phyloP scores from a whole-genome alignment of 768 basidiomycete genomes.

The Boletus pseudo-olivaceus region DNA sequence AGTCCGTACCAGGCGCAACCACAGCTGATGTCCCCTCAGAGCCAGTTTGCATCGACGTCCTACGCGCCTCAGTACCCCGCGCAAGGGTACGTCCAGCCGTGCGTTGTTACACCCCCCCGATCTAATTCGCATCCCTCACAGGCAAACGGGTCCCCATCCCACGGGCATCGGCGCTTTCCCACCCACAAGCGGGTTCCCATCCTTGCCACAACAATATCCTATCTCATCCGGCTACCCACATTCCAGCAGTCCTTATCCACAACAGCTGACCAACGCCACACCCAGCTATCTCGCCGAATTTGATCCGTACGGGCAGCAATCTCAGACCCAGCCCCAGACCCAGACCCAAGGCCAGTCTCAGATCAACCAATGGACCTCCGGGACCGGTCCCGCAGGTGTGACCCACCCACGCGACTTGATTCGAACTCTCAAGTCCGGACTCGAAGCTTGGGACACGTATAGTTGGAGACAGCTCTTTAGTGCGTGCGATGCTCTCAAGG shows the following conservation, averaged over 20 bases:
- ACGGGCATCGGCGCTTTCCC: slow-evolving; percentile 39
- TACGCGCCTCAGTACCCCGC: slow-evolving; percentile 24
- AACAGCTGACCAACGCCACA: slow-evolving; percentile 12
- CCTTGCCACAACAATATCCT: slow-evolving; percentile 40
- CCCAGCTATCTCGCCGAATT: slow-evolving; percentile 37
- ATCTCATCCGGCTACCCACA: slow-evolving; percentile 22
- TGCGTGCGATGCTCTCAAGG: slow-evolving; percentile 61
- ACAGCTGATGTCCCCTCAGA: slow-evolving; percentile 19
- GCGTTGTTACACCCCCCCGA: not conserved
- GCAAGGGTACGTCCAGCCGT: slow-evolving; percentile 15
- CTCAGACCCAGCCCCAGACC: not conserved
- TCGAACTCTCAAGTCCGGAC: slow-evolving; percentile 57
- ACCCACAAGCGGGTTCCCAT: slow-evolving; percentile 50
- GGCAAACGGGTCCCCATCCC: slow-evolving; percentile 31
- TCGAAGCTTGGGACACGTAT: slow-evolving; percentile 68
- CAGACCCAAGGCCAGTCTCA: not conserved
- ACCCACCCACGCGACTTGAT: slow-evolving; percentile 69
- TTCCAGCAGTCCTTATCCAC: slow-evolving; percentile 27
- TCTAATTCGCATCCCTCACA: slow-evolving; percentile 9
- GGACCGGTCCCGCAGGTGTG: slow-evolving; percentile 29
- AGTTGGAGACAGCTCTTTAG: slow-evolving; percentile 69
- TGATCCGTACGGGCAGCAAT: slow-evolving; percentile 35
- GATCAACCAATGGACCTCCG: not conserved
- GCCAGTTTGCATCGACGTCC: slow-evolving; percentile 20
- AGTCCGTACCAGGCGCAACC: slow-evolving; percentile 15